Conservation (phyloP, 2,329 filamentous ascomycete genomes). For the Sporothrix mexicana region DNA sequence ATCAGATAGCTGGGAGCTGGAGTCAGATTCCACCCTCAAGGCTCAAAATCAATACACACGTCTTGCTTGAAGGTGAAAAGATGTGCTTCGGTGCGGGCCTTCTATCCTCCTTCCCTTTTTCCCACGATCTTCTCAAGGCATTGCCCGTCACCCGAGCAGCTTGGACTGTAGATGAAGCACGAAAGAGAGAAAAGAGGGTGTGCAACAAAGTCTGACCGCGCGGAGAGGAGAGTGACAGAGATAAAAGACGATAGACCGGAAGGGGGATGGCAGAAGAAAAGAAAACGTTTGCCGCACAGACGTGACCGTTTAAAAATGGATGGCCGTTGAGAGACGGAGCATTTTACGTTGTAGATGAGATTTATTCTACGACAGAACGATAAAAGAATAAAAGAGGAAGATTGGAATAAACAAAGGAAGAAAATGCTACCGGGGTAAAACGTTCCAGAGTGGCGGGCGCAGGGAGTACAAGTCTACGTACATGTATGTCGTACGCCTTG, state of each 20-base stretch:
- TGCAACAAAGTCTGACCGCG: background rate
- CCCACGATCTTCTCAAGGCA: background rate
- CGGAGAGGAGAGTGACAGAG: background rate
- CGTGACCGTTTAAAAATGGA: background rate
- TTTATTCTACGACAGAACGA: background rate
- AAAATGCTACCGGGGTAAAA: no score
- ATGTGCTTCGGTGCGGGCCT: background rate
- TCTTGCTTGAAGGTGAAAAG: background rate
- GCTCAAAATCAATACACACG: background rate
- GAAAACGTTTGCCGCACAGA: constrained; percentile 7
- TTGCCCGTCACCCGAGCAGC: constrained; percentile 20
- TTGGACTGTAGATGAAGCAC: constrained; percentile 24
- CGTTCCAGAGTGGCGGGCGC: no score
- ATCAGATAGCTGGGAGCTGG: background rate
- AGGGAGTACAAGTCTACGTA: background rate
- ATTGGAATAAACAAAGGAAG: background rate
- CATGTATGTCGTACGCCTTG: no score
- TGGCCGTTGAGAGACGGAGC: constrained; percentile 6
- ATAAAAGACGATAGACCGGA: background rate
- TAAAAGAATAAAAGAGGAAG: background rate
- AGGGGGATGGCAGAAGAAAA: background rate
- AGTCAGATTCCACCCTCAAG: background rate
- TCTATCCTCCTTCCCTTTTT: background rate
- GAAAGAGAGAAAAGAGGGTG: constrained; percentile 9
- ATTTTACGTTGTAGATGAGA: background rate